Percentiles rank a stretch among this genome's conserved stretches.
phyloP scores from a whole-genome alignment of 1,139 yeast species.

The Taphrina pruni region DNA sequence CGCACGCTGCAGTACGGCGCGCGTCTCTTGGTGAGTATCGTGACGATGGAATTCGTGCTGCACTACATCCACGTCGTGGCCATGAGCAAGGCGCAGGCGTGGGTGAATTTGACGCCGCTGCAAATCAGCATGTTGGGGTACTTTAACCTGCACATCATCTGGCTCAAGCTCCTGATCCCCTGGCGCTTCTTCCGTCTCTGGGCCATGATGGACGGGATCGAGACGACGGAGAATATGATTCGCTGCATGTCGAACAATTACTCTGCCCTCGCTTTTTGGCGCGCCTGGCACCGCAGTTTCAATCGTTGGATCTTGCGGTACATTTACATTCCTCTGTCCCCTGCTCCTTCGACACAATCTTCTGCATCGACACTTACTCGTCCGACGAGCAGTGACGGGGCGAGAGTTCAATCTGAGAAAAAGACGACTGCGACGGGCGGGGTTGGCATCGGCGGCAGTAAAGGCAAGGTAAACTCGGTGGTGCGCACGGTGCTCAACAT shows the following conservation, averaged over 20 bases:
- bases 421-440: too few species aligned
- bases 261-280: constrained; percentile 92
- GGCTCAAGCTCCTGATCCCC: constrained; percentile 85
- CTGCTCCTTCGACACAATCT: background rate
- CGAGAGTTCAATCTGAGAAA: too few species aligned
- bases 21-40: constrained; percentile 71
- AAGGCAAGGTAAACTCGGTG: constrained; percentile 49
- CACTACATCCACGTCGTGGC: constrained; percentile 94
- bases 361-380: constrained; percentile 59
- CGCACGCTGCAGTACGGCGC: constrained; percentile 67
- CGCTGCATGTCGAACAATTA: constrained; percentile 94
- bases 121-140: constrained; percentile 94
- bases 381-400: constrained; percentile 58
- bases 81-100: constrained; percentile 83
- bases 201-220: constrained; percentile 88
- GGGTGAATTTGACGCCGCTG: constrained; percentile 88
- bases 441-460: constrained; percentile 75
- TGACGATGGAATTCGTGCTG: constrained; percentile 84
- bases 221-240: constrained; percentile 97
- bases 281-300: constrained; percentile 97
- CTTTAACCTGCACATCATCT: constrained; percentile 84
- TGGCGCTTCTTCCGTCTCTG: constrained; percentile 96
- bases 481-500: constrained; percentile 64
- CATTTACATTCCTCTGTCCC: constrained; percentile 41
- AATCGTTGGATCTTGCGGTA: constrained; percentile 87